Evolutionary conservation across 75 land plant species (phyloP), one percentile per base, ranked within the genome.

Genomic region (Pinus tabuliformis): DNA sequence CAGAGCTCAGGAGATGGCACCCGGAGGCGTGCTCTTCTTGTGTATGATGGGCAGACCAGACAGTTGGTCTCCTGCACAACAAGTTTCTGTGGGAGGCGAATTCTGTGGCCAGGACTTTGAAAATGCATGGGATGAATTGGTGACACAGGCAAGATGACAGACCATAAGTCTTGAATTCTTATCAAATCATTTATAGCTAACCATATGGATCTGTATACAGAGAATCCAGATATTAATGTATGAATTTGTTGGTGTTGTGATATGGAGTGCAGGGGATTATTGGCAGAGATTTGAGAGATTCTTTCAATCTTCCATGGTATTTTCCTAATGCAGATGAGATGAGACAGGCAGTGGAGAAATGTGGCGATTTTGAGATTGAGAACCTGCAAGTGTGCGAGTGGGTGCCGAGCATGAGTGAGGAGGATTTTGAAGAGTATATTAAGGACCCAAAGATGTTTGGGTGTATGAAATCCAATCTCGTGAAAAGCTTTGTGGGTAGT

Each of bases 221-320:
- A 33, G 33, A 33, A 33, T 33, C 33, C 33, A 33, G 33, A 33
- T n/a, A 18, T 5, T n/a, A 26, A 26, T 8, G 9, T 18, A 42
- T 63, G 28, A 75, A 3, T 59, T 14, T 18, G 21, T 33, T 33
- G 62, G 21, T 60, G n/a, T 18, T 60, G 21, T 60, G 62, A n/a
- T 75, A 58, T 20, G 6, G 2, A 33, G 6, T 75, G 76, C 76
- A 75, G 76, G 76, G 76, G 3, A n/a, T 75, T 8, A 26, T 75
- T 4, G 37, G 26, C 2, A 1, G 12, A 72, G 49, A 61, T 26
- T 20, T 9, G 76, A 75, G 42, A n/a, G 76, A 75, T 68, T 17
- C 64, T 33, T 33, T 33, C 33, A 33, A 33, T 33, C 33, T 33
- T 33, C 33, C 33, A 33, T 33, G 33, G 33, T 33, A 33, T 33